phyloP scores from a whole-genome alignment of 768 basidiomycete species.

The Tephrocybe sp. region DNA sequence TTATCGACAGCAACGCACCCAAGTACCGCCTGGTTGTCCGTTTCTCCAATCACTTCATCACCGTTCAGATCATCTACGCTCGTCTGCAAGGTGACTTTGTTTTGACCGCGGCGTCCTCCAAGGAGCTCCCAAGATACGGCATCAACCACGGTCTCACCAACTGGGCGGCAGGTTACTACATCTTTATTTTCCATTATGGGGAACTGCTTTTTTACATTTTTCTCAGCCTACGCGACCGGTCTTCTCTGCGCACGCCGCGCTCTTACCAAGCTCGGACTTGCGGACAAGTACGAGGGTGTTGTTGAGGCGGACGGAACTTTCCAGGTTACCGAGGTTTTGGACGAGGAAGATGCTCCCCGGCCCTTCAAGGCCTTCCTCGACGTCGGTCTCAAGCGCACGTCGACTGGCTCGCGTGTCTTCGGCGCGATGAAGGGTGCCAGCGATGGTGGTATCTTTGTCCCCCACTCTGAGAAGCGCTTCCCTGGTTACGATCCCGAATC shows the following conservation, averaged over 20 bases:
- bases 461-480: constrained; percentile 97
- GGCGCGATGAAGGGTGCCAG: constrained; percentile 98
- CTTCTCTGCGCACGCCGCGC: constrained; percentile 94
- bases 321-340: constrained; percentile 77
- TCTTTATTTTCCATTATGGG: background rate
- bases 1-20: constrained; percentile 76
- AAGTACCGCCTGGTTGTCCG: constrained; percentile 99
- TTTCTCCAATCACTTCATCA: constrained; percentile 96
- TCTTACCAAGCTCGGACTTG: constrained; percentile 90
- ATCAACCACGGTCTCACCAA: constrained; percentile 98
- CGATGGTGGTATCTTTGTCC: constrained; percentile 97
- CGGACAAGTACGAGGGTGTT: constrained; percentile 97
- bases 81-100: constrained; percentile 97
- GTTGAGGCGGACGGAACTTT: constrained; percentile 87
- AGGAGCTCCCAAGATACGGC: constrained; percentile 92
- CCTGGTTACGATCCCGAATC: constrained; percentile 93
- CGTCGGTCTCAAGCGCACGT: constrained; percentile 96
- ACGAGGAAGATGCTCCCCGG: constrained; percentile 89
- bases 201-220: constrained; percentile 3
- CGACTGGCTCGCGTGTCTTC: constrained; percentile 95
- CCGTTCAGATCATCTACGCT: constrained; percentile 94
- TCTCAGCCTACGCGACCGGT: constrained; percentile 91
- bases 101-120: constrained; percentile 81
- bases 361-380: constrained; percentile 99
- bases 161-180: constrained; percentile 83